phyloP scores from a whole-genome alignment of 73 alveolate species.

The Tetrahymena borealis region DNA sequence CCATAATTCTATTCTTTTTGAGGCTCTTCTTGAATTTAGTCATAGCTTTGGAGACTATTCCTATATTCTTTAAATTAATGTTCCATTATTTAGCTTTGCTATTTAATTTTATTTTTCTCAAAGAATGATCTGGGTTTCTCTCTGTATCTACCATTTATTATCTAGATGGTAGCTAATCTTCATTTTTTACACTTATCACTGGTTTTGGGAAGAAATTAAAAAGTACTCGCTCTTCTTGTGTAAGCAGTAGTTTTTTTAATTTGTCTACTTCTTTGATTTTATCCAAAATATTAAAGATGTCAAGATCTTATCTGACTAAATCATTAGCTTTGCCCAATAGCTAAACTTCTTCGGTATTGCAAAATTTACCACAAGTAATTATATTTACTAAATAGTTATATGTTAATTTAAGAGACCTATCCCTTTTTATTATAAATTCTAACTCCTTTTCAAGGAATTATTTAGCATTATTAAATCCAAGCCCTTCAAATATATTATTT shows the following conservation, averaged over 20 bases:
- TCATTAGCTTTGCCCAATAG: neutral
- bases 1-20: neutral
- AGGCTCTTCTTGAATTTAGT: neutral
- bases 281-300: neutral
- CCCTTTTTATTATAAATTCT: neutral
- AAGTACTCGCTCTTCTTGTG: neutral
- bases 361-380: neutral
- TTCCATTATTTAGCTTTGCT: neutral
- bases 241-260: neutral
- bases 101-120: neutral
- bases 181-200: neutral
- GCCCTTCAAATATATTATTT: neutral
- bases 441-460: neutral
- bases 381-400: neutral
- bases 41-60: neutral
- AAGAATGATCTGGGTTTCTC: neutral
- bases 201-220: neutral
- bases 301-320: neutral
- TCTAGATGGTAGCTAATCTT: neutral
- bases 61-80: neutral
- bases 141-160: neutral
- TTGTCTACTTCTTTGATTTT: neutral
- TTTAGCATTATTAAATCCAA: neutral
- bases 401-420: neutral
- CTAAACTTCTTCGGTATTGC: neutral